Base-by-base conservation (phyloP, 1,284 basidiomycete genomes). In the Rhodofomes roseus region DNA sequence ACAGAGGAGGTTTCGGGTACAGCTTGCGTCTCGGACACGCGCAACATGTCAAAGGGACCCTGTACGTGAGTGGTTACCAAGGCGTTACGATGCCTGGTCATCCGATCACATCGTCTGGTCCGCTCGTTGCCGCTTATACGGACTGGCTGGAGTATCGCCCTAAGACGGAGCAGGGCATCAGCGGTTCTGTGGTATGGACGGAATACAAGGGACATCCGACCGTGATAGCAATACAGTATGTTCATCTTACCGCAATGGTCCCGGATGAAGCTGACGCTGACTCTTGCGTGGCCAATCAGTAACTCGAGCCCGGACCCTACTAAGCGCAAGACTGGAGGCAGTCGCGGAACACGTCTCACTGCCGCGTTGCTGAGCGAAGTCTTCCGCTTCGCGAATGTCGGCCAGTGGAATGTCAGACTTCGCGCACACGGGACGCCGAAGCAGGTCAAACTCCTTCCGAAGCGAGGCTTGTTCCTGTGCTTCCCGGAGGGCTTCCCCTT, bases 21-120 rank as follows among this genome's bases (percentile, higher is more conserved):
- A 60, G 53, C 48, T 9, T 60, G 11, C 34, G 39, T 25, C 48
- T 60, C 3, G 58, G 12, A 9, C 54, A 60, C 34, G 55, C 39
- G 23, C 29, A 56, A 1, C 12, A 20, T 27, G 7, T 60, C 20
- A 12, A n/a, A 25, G 57, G 51, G 5, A 23, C 55, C 22, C 14
- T 56, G 40, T 43, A 34, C 46, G 57, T 63, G 44, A 59, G n/a
- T 36, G 59, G 59, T 11, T 60, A 60, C 40, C 55, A 29, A 16
- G 50, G n/a, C n/a, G 18, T 14, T 4, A 27, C 41, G 1, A 3
- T 8, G 14, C n/a, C 9, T n/a, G 55, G 55, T 34, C 9, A 22
- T 9, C 59, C 59, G n/a, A 27, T 9, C 8, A 57, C 55, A 14
- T 57, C 55, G 4, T 27, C 59, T 1, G 59, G 59, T 18, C 18